Evolutionary conservation across 2,329 filamentous ascomycete species (phyloP).

Genomic region (Curvularia lunata): DNA sequence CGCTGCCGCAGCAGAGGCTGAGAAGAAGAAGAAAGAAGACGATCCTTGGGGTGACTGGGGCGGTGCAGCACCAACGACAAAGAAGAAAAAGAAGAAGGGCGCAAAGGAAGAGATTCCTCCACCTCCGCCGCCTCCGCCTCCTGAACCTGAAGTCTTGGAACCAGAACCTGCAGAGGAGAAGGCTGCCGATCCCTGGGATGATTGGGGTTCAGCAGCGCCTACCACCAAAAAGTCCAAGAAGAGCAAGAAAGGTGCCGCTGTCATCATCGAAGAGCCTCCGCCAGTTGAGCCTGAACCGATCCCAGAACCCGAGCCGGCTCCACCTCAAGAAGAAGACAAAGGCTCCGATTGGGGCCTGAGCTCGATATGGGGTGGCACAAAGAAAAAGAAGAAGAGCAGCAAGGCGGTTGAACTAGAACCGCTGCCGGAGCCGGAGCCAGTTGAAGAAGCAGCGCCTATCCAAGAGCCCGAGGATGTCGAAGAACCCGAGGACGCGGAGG

Average conservation of each 20-base stretch:
- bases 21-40: slow-evolving; percentile 45
- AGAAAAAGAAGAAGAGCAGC: slow-evolving; percentile 57
- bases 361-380: slow-evolving; percentile 50
- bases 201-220: slow-evolving; percentile 29
- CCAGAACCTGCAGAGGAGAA: slow-evolving; percentile 39
- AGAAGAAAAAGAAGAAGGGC: slow-evolving; percentile 45
- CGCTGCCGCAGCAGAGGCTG: slow-evolving; percentile 27
- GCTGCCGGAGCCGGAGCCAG: slow-evolving; percentile 35
- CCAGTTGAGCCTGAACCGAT: slow-evolving; percentile 33
- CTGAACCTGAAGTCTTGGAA: slow-evolving; percentile 39
- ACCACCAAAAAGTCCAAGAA: slow-evolving; percentile 40
- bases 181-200: slow-evolving; percentile 36
- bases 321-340: slow-evolving; percentile 43
- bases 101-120: slow-evolving; percentile 33
- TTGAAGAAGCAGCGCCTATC: slow-evolving; percentile 38
- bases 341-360: slow-evolving; percentile 46
- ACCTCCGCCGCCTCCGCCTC: slow-evolving; percentile 38
- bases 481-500: slow-evolving; percentile 59
- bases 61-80: slow-evolving; percentile 28
- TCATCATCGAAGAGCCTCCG: slow-evolving; percentile 47
- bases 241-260: slow-evolving; percentile 46
- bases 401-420: slow-evolving; percentile 47
- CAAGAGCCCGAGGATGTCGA: slow-evolving; percentile 58
- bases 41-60: slow-evolving; percentile 46
- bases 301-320: slow-evolving; percentile 25